Base-by-base conservation (phyloP, 345 rosid species). In the Pistacia atlantica region DNA sequence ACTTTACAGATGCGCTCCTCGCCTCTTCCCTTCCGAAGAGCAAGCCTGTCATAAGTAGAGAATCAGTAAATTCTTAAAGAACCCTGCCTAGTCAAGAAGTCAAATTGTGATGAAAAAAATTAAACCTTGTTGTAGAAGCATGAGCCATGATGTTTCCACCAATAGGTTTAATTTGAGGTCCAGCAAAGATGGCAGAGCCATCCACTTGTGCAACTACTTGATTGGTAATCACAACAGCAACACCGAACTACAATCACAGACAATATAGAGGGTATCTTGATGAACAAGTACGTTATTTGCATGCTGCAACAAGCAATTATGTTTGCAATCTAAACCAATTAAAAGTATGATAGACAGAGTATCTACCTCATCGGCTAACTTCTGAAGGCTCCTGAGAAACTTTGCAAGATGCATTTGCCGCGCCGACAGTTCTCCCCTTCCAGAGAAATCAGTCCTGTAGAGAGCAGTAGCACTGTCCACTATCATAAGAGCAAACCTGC, bases 131-230 rank as follows among this genome's bases (percentile, higher is more conserved):
- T 64, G 99, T 96, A 54, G 99, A 92, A 77, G 99, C 98, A 88
- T 96, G 97, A 54, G 99, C 97, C 98, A 96, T 96, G 65, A 96
- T 96, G 81, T 93, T 92, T 54, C 99, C 98, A 71, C 98, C 99
- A 49, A 93, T 96, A 31, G 97, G 99, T 85, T 93, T 93, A 80
- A 91, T 87, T 71, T 96, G 99, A 73, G 99, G 99, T n/a, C 99
- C 99, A 8, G 93, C 97, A 71, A 96, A 96, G 60, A 96, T 78
- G 62, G 97, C 97, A 57, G 98, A 92, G 69, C 98, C 99, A 80
- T 96, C 99, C 66, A 96, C 99, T 88, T 96, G 99, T 46, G 99
- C 97, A 67, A 96, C 99, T 67, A 96, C 97, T 86, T 96, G 99
- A 81, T 92, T 92, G 5, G 98, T 93, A 55, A 96, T 93, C 51